Evolutionary conservation across 1,139 yeast genomes (phyloP).

Genomic region (Debaryomyces nepalensis): DNA sequence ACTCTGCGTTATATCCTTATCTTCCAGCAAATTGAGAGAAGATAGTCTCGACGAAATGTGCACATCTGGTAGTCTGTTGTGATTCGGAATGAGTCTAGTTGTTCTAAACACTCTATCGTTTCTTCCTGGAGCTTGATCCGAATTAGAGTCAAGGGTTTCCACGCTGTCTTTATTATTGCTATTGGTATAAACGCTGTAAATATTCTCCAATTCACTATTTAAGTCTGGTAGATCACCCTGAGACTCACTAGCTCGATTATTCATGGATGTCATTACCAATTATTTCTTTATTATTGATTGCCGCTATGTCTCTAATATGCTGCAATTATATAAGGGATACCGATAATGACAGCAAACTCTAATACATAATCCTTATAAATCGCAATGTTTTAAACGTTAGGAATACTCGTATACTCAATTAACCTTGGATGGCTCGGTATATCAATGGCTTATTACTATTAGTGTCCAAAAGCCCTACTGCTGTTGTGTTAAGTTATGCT

Average conservation of each 20-base stretch:
- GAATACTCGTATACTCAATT: background rate
- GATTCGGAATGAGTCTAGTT: slow-evolving; percentile 8
- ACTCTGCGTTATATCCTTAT: slow-evolving; percentile 24
- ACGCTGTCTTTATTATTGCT: slow-evolving; percentile 24
- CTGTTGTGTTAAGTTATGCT: background rate
- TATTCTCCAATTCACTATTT: slow-evolving; percentile 38
- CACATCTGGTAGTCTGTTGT: slow-evolving; percentile 21
- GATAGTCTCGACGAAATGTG: slow-evolving; percentile 40
- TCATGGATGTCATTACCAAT: background rate
- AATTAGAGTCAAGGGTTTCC: slow-evolving; percentile 39
- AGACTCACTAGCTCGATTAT: slow-evolving; percentile 2
- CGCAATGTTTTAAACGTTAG: slow-evolving; percentile 2
- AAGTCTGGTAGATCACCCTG: slow-evolving; percentile 29
- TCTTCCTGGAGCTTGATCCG: slow-evolving; percentile 9
- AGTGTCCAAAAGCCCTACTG: background rate
- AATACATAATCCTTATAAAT: slow-evolving; percentile 10
- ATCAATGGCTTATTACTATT: slow-evolving; percentile 3
- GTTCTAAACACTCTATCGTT: slow-evolving; percentile 1
- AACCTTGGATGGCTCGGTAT: background rate
- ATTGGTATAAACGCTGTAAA: slow-evolving; percentile 36
- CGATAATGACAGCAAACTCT: slow-evolving; percentile 7
- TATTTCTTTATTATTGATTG: background rate
- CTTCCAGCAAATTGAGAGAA: slow-evolving; percentile 27
- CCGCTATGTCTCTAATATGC: slow-evolving; percentile 4
- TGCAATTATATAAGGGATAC: slow-evolving; percentile 12